A percentile compares a stretch with the other conserved stretches of the same genome.
phyloP scores from a whole-genome alignment of 768 basidiomycete genomes.

The Phanerodontia chrysosporium region DNA sequence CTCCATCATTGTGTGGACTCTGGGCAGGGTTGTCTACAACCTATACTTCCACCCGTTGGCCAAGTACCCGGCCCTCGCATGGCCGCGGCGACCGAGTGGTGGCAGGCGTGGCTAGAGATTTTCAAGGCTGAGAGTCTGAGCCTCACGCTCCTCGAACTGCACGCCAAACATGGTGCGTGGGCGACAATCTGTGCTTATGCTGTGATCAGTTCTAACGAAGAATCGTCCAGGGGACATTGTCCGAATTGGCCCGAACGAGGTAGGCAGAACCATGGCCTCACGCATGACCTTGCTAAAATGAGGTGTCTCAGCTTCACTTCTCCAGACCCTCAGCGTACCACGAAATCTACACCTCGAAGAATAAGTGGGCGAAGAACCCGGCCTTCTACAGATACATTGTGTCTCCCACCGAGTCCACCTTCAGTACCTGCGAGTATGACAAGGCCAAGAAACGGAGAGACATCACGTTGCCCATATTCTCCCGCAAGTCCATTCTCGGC shows the following conservation, averaged over 20 bases:
- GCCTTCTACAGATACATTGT: slow-evolving; percentile 33
- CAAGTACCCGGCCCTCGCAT: slow-evolving; percentile 6
- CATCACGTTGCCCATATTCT: slow-evolving; percentile 35
- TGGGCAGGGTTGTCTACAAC: slow-evolving; percentile 4
- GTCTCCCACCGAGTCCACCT: slow-evolving; percentile 30
- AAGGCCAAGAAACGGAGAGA: slow-evolving; percentile 30
- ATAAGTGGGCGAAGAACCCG: slow-evolving; percentile 37
- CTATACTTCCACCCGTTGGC: slow-evolving; percentile 8
- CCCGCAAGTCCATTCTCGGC: slow-evolving; percentile 32
- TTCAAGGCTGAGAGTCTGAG: background rate
- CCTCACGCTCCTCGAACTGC: background rate
- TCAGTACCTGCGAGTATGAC: slow-evolving; percentile 32
- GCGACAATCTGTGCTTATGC: no score
- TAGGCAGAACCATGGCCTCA: slow-evolving; percentile 12
- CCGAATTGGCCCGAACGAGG: slow-evolving; percentile 38
- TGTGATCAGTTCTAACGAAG: no score
- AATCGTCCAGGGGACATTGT: slow-evolving; percentile 29
- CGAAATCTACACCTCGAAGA: slow-evolving; percentile 36
- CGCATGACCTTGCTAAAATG: background rate
- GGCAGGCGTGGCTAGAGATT: slow-evolving; percentile 4
- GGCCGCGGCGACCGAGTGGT: slow-evolving; percentile 2
- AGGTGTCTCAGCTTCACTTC: slow-evolving; percentile 38
- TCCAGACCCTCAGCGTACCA: slow-evolving; percentile 34
- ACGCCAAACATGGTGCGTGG: slow-evolving; percentile 3
- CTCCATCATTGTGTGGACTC: background rate